Conservation (phyloP, 2,329 filamentous ascomycete species). For the Trichoderma sp. region DNA sequence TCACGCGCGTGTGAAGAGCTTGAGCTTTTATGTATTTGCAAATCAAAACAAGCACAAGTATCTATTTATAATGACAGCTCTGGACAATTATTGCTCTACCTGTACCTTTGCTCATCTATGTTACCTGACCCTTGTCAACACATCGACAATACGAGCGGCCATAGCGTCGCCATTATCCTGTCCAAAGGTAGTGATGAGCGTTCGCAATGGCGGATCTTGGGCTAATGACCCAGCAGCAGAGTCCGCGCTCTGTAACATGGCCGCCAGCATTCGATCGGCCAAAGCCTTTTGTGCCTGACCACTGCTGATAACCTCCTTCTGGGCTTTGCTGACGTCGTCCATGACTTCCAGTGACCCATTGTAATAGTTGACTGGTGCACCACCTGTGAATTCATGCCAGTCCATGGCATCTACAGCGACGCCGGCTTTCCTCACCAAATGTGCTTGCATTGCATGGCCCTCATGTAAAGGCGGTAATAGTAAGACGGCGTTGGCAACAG, state of each 20-base stretch:
- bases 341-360: background rate
- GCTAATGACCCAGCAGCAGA: background rate
- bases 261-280: background rate
- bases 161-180: conserved; percentile 10
- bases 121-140: background rate
- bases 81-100: background rate
- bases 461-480: conserved; percentile 2
- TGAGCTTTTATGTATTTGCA: background rate
- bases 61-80: fast-evolving
- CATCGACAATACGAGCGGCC: background rate
- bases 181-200: background rate
- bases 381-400: conserved; percentile 1
- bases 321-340: background rate
- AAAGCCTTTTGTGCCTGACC: background rate
- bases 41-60: background rate
- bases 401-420: background rate
- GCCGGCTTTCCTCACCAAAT: background rate
- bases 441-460: background rate
- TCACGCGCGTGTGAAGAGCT: background rate
- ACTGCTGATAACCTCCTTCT: background rate
- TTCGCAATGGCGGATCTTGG: background rate
- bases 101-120: background rate
- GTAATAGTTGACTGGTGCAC: background rate
- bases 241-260: background rate
- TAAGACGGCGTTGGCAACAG: background rate